Evolutionary conservation across 305 asterid species (phyloP).

Genomic region (Solanum hybrid): DNA sequence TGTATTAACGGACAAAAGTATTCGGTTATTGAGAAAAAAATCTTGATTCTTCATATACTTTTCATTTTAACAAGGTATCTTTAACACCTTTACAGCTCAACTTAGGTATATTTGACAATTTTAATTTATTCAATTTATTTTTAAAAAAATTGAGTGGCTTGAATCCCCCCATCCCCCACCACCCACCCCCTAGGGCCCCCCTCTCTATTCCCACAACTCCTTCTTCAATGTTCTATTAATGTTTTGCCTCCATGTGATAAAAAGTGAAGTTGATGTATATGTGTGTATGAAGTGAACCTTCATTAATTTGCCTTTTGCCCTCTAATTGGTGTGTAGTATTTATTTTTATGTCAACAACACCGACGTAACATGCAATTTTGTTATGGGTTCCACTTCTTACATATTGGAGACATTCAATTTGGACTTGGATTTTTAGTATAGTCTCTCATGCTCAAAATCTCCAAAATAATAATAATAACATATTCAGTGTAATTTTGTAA

Average conservation of each 20-base stretch:
- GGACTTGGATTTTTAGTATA: not conserved
- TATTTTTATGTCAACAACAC: not conserved
- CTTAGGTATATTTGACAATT: not conserved
- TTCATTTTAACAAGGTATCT: not conserved
- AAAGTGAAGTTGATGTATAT: not conserved
- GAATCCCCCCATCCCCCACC: not conserved
- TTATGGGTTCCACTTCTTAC: not conserved
- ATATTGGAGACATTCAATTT: not conserved
- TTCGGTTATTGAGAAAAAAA: not conserved
- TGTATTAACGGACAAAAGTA: not conserved
- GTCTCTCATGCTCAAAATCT: not conserved
- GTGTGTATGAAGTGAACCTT: not conserved
- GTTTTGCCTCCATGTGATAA: not conserved
- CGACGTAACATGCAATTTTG: not conserved
- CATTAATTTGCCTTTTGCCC: not conserved
- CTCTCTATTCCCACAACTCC: not conserved
- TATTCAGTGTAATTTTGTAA: rapidly evolving
- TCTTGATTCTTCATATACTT: not conserved
- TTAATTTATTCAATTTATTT: not conserved
- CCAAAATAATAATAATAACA: rapidly evolving
- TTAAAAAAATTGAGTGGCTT: not conserved
- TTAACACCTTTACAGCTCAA: not conserved
- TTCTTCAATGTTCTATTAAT: not conserved
- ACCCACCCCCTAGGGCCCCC: not conserved
- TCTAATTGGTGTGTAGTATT: not conserved